A percentile compares a stretch with the other conserved stretches of the same genome.
These are phyloP conservation scores for Suillus weaverae DNA, from an alignment of 768 basidiomycete species.

Conservation along the genomic window DNA sequence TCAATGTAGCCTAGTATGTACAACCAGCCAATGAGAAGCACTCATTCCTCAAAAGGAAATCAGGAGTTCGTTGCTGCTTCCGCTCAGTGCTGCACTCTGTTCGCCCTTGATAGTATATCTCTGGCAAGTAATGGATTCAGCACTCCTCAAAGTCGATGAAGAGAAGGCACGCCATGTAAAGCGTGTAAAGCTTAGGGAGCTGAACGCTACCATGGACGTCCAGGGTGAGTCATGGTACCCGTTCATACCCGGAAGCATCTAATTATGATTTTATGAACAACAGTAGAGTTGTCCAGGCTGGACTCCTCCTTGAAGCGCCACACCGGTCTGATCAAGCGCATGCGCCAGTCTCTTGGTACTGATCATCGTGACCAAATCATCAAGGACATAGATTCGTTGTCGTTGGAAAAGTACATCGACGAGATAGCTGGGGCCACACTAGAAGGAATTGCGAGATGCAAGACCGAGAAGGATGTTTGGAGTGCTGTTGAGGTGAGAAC, in stretches of 20 bases:
- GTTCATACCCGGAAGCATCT: background rate
- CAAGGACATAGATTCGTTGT: slow-evolving; percentile 88
- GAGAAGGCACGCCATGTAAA: slow-evolving; percentile 54
- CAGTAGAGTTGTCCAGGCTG: slow-evolving; percentile 67
- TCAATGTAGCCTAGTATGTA: background rate
- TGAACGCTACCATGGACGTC: slow-evolving; percentile 50
- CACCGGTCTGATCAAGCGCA: slow-evolving; percentile 92
- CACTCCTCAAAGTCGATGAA: slow-evolving; percentile 44
- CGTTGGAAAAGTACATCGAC: slow-evolving; percentile 94
- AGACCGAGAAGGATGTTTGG: slow-evolving; percentile 91
- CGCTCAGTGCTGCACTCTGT: background rate
- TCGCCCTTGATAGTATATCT: background rate
- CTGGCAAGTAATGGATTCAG: slow-evolving; percentile 23
- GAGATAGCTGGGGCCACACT: slow-evolving; percentile 86
- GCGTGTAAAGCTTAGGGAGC: slow-evolving; percentile 57
- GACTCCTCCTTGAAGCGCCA: slow-evolving; percentile 97
- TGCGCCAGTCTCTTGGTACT: slow-evolving; percentile 79
- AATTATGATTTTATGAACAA: slow-evolving; percentile 11
- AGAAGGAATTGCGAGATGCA: slow-evolving; percentile 85
- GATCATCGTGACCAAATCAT: slow-evolving; percentile 86
- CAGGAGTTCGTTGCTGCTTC: slow-evolving; percentile 1
- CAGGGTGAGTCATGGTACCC: slow-evolving; percentile 41
- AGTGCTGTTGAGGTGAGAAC: slow-evolving; percentile 83
- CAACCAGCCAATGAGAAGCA: background rate
- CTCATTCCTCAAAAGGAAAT: slow-evolving; percentile 3